Conservation (phyloP, 495 filamentous ascomycete genomes). For the Evansstolkia leycettana region DNA sequence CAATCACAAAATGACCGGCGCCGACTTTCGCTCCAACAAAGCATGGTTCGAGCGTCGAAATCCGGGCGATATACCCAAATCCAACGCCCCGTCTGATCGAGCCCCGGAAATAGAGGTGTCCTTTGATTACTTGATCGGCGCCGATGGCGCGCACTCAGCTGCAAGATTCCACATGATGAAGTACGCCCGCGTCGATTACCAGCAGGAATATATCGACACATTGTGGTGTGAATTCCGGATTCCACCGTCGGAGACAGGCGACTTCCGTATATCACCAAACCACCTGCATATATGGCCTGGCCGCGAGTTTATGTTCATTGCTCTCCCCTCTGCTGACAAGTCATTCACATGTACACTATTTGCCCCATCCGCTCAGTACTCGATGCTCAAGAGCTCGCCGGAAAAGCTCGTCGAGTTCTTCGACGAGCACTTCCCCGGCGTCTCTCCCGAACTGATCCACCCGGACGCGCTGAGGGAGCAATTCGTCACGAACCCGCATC, state of each 20-base stretch:
- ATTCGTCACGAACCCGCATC: constrained; percentile 69
- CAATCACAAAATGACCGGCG: constrained; percentile 79
- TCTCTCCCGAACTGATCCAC: constrained; percentile 64
- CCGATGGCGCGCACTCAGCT: constrained; percentile 89
- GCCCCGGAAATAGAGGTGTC: constrained; percentile 52
- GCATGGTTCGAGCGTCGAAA: constrained; percentile 72
- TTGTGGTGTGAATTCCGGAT: constrained; percentile 97
- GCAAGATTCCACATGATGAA: constrained; percentile 91
- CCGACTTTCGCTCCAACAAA: constrained; percentile 62
- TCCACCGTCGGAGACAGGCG: constrained; percentile 37
- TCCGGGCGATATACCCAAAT: constrained; percentile 19
- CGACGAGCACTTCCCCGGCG: constrained; percentile 70
- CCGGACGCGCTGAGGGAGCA: constrained; percentile 53
- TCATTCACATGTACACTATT: constrained; percentile 96
- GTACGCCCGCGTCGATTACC: constrained; percentile 72
- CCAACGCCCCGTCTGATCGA: constrained; percentile 21
- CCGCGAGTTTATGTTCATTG: constrained; percentile 92
- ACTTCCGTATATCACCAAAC: constrained; percentile 73
- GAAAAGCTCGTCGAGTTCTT: constrained; percentile 57
- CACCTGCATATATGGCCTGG: constrained; percentile 98
- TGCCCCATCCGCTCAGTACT: constrained; percentile 44
- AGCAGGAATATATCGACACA: constrained; percentile 93
- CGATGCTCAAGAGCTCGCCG: constrained; percentile 43
- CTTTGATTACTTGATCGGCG: constrained; percentile 93
- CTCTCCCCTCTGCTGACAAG: constrained; percentile 76